Base-by-base conservation (phyloP, 1,284 basidiomycete species). In the Fomitopsis pinicola region DNA sequence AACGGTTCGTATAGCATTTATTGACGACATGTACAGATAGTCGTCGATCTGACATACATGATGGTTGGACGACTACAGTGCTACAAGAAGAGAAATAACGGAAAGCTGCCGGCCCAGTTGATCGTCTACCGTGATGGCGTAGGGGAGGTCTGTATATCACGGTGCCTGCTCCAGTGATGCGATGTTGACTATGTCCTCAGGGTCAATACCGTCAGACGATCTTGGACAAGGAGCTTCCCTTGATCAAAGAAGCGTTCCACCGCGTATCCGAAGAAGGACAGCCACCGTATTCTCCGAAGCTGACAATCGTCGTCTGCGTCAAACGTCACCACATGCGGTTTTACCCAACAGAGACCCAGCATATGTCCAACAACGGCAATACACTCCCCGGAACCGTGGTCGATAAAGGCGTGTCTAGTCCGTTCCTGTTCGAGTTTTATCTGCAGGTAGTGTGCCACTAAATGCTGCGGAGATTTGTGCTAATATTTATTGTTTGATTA, bases 291-390 rank as follows among this genome's bases (percentile, higher is more conserved):
- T 71, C 72, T 19, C 92, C 90, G 0, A 78, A 79, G 52, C 69
- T 94, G 7, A 85, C 87, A 7, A 90, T 92, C 67, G 76, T 90
- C 62, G 81, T 92, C 58, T 92, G 89, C 69, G 89, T 88, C 9
- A 94, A 92, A 73, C 83, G 91, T 0, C 92, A 93, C 68, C 83
- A 93, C 68, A 85, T 89, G 0, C 82, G 85, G 42, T 85, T 88
- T 70, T 89, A 78, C 72, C 80, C 89, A 0, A 83, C 83, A 0
- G 72, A 79, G 44, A 73, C 76, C 0, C 66, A 76, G 6, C 67
- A 78, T 48, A 84, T 81, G 2, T 82, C 84, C 62, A 77, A 71
- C 58, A 88, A 87, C 63, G 88, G 89, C 0, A 92, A 92, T 67
- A 89, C 89, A 0, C 79, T 78, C 2, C 86, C 91, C 0, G 90